phyloP scores from a whole-genome alignment of 73 alveolate species.

The Uronychia binucleata region DNA sequence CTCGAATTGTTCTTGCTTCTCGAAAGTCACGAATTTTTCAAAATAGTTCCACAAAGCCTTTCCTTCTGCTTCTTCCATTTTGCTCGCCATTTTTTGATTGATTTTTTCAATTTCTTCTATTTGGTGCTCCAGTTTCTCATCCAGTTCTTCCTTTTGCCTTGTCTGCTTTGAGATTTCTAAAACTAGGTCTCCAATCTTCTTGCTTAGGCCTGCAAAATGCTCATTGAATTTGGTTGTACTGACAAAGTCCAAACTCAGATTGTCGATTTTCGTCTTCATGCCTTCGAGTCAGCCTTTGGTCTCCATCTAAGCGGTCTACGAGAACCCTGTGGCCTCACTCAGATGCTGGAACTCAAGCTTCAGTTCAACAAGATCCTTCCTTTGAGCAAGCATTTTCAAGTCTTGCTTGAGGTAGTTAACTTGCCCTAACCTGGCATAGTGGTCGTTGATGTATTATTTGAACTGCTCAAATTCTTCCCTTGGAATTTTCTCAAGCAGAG shows the following conservation, averaged over 20 bases:
- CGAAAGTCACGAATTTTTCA: background rate
- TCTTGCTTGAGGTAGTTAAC: background rate
- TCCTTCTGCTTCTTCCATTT: background rate
- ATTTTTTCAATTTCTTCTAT: background rate
- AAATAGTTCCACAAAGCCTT: slow-evolving; percentile 13
- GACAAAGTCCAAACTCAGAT: background rate
- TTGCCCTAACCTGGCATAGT: background rate
- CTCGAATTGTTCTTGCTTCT: slow-evolving; percentile 10
- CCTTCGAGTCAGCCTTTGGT: background rate
- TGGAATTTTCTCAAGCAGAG: background rate
- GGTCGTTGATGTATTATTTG: background rate
- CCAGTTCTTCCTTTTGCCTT: background rate
- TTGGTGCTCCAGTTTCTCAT: background rate
- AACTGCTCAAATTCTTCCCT: background rate
- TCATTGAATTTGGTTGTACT: background rate
- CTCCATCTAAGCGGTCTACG: background rate
- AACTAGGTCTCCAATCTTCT: background rate
- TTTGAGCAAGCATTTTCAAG: background rate
- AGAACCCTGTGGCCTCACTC: background rate
- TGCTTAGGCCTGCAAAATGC: background rate
- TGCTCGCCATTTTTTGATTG: background rate
- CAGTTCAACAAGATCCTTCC: background rate
- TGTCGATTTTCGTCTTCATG: background rate
- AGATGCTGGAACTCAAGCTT: background rate
- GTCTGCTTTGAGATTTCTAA: background rate